Evolutionary conservation across 1,284 basidiomycete genomes (phyloP), one percentile per base, ranked within the genome.

Genomic region (Gomphus bonarii): DNA sequence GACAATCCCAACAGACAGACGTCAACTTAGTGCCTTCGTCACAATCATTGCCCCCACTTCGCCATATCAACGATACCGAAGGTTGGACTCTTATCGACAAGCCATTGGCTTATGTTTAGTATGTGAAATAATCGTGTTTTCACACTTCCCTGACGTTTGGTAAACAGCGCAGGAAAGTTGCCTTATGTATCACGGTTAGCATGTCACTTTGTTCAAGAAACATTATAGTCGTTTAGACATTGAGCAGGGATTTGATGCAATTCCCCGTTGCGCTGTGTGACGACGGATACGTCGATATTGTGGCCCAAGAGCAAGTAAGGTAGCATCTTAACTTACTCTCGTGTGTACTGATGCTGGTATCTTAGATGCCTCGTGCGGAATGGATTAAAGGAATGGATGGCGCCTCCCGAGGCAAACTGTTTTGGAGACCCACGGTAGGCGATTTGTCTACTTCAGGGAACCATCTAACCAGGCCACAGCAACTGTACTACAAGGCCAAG

Each of bases 221-320:
- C 7, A 31, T 31, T 7, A 30, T 11, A 30, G 6, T 2, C 12
- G 14, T 11, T 38, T 43, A 57, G 31, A 16, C 8, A 18, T 7
- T 9, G 7, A 12, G 30, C 54, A 82, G 85, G 52, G 87, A 92
- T 66, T 73, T 91, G 43, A 88, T 93, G 84, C 85, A 92, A 55
- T 95, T 93, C 69, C 92, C 92, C 0, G 83, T 89, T 3, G 84
- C 89, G 1, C 70, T 83, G 40, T 82, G 87, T 0, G 82, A 88
- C 52, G 86, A 92, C 65, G 93, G 92, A 0, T 67, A 85, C 40
- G 81, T 95, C 55, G 92, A 97, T 66, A 69, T 95, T 20, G 80
- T 81, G 38, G 73, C 84, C 18, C 85, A 93, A 71, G 78, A 80
- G 55, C 63, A 76, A 55, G 89, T 88, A 61, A 54, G 75, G 62